phyloP scores from a whole-genome alignment of 78 protist species.

The Goniomonas avonlea region DNA sequence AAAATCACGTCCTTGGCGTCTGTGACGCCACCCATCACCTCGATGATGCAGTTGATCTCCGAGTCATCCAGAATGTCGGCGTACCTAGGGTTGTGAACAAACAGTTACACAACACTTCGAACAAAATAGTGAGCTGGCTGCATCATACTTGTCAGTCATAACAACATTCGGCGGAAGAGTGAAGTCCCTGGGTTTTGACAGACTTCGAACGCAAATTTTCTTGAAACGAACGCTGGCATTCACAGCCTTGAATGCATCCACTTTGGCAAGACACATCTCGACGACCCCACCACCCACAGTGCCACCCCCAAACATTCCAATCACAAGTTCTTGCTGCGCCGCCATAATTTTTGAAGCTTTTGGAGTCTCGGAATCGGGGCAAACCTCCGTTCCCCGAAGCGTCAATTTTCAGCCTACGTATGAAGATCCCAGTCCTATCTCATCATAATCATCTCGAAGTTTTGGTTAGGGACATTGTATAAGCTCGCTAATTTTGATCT shows the following conservation, averaged over 20 bases:
- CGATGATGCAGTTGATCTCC: not conserved
- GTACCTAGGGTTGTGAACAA: not conserved
- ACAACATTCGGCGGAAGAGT: not conserved
- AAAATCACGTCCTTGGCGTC: slow-evolving; percentile 4
- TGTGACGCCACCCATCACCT: slow-evolving; percentile 17
- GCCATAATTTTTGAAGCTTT: too few relatives aligned
- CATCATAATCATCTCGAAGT: too few relatives aligned
- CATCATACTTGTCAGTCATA: not conserved
- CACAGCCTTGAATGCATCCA: not conserved
- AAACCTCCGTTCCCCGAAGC: too few relatives aligned
- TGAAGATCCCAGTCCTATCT: too few relatives aligned
- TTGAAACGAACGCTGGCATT: not conserved
- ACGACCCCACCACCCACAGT: slow-evolving; percentile 24
- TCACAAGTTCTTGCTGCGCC: not conserved
- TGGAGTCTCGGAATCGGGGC: too few relatives aligned
- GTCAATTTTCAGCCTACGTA: too few relatives aligned
- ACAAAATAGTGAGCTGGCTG: too few relatives aligned
- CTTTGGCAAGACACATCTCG: not conserved
- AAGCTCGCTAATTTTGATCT: too few relatives aligned
- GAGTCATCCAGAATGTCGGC: not conserved
- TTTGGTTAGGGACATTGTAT: too few relatives aligned
- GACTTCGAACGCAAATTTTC: not conserved
- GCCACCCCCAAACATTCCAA: slow-evolving; percentile 16
- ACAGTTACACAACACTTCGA: too few relatives aligned
- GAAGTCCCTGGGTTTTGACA: not conserved